Conservation (phyloP, 768 basidiomycete genomes). For the Lactarius sanguifluus region DNA sequence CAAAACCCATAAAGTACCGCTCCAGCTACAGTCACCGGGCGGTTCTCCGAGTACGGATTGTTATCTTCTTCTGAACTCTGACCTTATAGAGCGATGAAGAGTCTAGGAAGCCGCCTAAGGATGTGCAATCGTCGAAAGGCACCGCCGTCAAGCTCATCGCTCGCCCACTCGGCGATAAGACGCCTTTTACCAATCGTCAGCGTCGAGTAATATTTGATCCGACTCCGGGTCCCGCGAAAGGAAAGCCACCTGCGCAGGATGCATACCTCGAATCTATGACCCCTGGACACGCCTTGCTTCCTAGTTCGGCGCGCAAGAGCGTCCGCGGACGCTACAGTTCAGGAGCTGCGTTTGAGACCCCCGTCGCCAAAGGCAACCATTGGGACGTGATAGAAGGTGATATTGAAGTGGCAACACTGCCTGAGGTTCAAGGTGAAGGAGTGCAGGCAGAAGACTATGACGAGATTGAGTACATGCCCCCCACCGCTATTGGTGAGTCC, state of each 20-base stretch:
- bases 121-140: conserved; percentile 31
- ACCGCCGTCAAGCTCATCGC: conserved; percentile 24
- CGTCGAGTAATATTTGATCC: conserved; percentile 33
- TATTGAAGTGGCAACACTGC: conserved; percentile 35
- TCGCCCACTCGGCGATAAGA: conserved; percentile 70
- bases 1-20: conserved; percentile 39
- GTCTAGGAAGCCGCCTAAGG: conserved; percentile 16
- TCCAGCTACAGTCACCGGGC: conserved; percentile 40
- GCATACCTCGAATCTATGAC: conserved; percentile 36
- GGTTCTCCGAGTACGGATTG: conserved; percentile 33
- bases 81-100: conserved; percentile 21
- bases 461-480: conserved; percentile 58
- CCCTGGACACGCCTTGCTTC: conserved; percentile 48
- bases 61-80: conserved; percentile 5
- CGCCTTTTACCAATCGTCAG: conserved; percentile 69
- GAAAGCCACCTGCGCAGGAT: conserved; percentile 40
- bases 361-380: conserved; percentile 59
- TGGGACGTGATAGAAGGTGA: conserved; percentile 74
- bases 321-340: conserved; percentile 54
- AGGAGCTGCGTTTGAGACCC: conserved; percentile 60
- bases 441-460: conserved; percentile 38
- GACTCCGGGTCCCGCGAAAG: conserved; percentile 35
- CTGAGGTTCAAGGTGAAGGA: conserved; percentile 31
- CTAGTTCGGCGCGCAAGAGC: conserved; percentile 69
- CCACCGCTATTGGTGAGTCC: conserved; percentile 49